Base-by-base conservation (phyloP, 148 eudicot species). In the Drosera capensis region DNA sequence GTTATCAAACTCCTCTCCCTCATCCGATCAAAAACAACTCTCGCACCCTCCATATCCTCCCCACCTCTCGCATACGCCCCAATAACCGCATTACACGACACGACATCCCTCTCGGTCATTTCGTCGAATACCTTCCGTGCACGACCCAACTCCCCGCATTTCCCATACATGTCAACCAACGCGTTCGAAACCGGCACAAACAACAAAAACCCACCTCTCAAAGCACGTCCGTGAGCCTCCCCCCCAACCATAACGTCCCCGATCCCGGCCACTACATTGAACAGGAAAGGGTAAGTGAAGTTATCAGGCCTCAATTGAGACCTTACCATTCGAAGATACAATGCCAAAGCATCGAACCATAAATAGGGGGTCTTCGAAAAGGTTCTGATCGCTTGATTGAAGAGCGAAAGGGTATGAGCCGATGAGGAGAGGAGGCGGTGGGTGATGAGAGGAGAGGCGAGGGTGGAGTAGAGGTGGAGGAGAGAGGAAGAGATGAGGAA, bases 131-230 rank as follows among this genome's bases (percentile, higher is more conserved):
- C 55, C 1, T 60, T 23, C 25, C 63, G 70, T 14, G 70, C 74
- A 48, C 23, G 29, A 30, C 57, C 44, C 57, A 60, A 24, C 20
- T 60, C 54, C 7, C 66, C 57, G 45, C 71, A 70, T 54, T 70
- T 70, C 8, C 71, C 67, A 41, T 70, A 70, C 67, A 70, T 61
- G 25, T 55, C 70, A 56, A 69, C 43, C 59, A 60, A 47, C 7
- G 68, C 61, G 21, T 68, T 63, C 14, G 23, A 54, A 37, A 58
- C 39, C 48, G 53, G 64, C 45, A 64, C 3, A 52, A 55, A 7
- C 21, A 35, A 55, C 37, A 62, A 43, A 64, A 55, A 59, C 49
- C 74, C 74, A 59, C n/a, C n/a, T n/a, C n/a, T n/a, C n/a, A n/a
- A n/a, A n/a, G n/a, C n/a, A n/a, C n/a, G n/a, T n/a, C n/a, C n/a